These are phyloP conservation scores for Porphyrellus cyaneotinctus DNA, from an alignment of 768 basidiomycete species.

Conservation along the genomic window DNA sequence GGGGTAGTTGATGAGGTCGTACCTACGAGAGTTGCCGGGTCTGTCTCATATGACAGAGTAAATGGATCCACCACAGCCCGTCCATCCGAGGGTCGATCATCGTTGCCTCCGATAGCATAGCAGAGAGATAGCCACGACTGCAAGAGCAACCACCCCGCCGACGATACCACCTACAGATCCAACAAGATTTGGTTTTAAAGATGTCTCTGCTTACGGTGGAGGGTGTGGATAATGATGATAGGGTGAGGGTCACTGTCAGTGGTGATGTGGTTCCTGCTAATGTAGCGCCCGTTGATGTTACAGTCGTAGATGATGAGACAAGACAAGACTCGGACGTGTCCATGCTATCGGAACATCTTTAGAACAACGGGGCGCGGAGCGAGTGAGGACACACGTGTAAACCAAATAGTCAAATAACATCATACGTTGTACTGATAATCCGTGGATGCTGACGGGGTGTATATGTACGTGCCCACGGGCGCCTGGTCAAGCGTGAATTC, in stretches of 20 bases:
- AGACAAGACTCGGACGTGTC: too few species aligned
- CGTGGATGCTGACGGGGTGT: not conserved
- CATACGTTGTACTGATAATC: conserved; percentile 13
- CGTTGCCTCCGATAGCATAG: conserved; percentile 1
- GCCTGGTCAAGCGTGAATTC: conserved; percentile 9
- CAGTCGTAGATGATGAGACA: too few species aligned
- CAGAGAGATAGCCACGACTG: not conserved
- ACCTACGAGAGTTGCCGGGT: not conserved
- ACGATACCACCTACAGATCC: conserved; percentile 6
- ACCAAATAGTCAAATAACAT: conserved; percentile 19
- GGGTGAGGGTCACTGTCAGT: too few species aligned
- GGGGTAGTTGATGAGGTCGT: too few species aligned
- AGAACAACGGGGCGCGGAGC: not conserved
- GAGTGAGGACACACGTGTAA: conserved; percentile 12
- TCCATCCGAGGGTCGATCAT: not conserved
- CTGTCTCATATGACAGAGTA: not conserved
- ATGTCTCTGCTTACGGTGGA: not conserved
- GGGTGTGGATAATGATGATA: not conserved
- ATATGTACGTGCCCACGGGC: not conserved
- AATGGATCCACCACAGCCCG: conserved; percentile 6
- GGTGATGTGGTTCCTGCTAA: too few species aligned
- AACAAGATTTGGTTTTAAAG: not conserved
- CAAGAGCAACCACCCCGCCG: not conserved
- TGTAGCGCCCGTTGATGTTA: too few species aligned
- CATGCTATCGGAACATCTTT: not conserved